Percentiles rank a stretch among this genome's conserved stretches.
These are phyloP conservation scores for Cladophialophora psammophila DNA, from an alignment of 2,329 filamentous ascomycete genomes.

Conservation along the genomic window DNA sequence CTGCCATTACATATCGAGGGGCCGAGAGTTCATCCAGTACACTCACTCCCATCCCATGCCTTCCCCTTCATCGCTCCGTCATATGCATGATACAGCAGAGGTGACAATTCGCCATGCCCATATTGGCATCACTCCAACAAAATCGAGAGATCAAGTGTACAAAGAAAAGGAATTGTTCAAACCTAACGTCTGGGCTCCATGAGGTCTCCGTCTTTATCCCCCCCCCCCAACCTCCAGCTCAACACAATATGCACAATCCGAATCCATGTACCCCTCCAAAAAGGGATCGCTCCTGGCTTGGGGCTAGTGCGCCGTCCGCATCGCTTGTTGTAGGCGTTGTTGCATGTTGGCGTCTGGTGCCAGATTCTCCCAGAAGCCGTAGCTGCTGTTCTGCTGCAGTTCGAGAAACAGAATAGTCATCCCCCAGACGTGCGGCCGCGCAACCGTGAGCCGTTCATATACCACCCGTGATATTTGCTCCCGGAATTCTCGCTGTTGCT, in stretches of 20 bases:
- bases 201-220: neutral
- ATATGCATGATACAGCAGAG: conserved; percentile 32
- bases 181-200: conserved; percentile 15
- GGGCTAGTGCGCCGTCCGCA: conserved; percentile 31
- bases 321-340: conserved; percentile 38
- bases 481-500: conserved; percentile 81
- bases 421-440: conserved; percentile 95
- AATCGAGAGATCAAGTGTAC: conserved; percentile 33
- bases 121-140: conserved; percentile 22
- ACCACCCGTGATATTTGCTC: conserved; percentile 90
- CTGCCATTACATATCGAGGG: conserved; percentile 18
- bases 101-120: conserved; percentile 25
- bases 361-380: conserved; percentile 79
- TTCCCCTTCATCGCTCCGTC: conserved; percentile 22
- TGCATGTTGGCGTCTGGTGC: conserved; percentile 31
- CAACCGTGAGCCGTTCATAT: conserved; percentile 84
- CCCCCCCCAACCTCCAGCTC: too few species aligned
- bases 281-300: neutral
- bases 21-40: conserved; percentile 7
- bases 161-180: conserved; percentile 34
- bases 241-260: conserved; percentile 16
- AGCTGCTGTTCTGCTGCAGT: conserved; percentile 87
- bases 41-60: conserved; percentile 10
- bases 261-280: conserved; percentile 12
- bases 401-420: conserved; percentile 87